phyloP scores from a whole-genome alignment of 805 yeast species.

The Candida coleopterorum region DNA sequence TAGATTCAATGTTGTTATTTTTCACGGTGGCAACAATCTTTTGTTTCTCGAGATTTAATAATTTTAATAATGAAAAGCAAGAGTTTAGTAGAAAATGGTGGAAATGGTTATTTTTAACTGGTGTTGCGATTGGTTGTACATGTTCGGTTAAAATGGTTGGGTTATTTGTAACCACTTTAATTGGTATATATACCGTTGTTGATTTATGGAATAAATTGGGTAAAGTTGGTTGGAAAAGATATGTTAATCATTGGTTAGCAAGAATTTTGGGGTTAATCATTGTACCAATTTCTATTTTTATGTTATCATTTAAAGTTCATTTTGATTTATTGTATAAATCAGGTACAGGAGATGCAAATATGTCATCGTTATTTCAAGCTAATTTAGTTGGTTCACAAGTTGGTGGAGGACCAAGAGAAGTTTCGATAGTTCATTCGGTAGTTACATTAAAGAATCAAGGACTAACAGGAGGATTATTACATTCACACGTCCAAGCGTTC shows the following conservation, averaged over 20 bases:
- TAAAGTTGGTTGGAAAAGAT: constrained; percentile 44
- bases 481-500: constrained; percentile 43
- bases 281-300: constrained; percentile 59
- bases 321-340: constrained; percentile 67
- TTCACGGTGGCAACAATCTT: constrained; percentile 77
- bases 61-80: constrained; percentile 37
- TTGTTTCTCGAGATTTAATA: constrained; percentile 69
- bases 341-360: constrained; percentile 77
- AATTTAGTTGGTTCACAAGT: constrained; percentile 63
- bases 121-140: constrained; percentile 82
- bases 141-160: constrained; percentile 98
- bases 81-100: constrained; percentile 81
- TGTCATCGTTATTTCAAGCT: constrained; percentile 82
- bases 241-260: constrained; percentile 61
- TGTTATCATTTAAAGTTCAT: constrained; percentile 68
- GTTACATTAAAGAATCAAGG: constrained; percentile 40
- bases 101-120: constrained; percentile 85
- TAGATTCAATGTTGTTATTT: constrained; percentile 72
- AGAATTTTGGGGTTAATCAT: constrained; percentile 59
- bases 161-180: constrained; percentile 76
- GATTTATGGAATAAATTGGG: constrained; percentile 86
- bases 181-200: constrained; percentile 84
- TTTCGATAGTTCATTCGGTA: constrained; percentile 47
- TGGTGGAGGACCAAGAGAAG: constrained; percentile 62
- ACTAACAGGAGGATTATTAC: constrained; percentile 42